These are phyloP conservation scores for Fusarium longipes DNA, from an alignment of 2,329 filamentous ascomycete genomes.

Conservation along the genomic window DNA sequence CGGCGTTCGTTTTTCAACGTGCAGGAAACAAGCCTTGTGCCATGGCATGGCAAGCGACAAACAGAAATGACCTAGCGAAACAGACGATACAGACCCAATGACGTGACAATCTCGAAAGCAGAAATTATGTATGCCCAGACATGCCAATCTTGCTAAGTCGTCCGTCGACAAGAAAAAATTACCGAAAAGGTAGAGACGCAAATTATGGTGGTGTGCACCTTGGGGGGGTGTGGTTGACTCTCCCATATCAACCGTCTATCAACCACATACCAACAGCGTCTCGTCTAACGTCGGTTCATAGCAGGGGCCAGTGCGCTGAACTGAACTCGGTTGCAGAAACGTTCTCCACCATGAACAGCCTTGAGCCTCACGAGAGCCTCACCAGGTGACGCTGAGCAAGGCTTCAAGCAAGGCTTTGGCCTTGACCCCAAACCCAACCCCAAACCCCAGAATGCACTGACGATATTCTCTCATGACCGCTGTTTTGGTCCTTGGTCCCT, in stretches of 20 bases:
- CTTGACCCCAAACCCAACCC: constrained; percentile 1
- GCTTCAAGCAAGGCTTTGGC: constrained; percentile 28
- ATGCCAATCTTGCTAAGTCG: constrained; percentile 34
- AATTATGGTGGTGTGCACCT: constrained; percentile 31
- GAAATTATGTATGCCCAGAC: constrained; percentile 41
- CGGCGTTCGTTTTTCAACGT: constrained; percentile 4
- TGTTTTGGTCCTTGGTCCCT: constrained; percentile 4
- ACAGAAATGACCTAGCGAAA: constrained; percentile 17
- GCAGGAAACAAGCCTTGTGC: constrained; percentile 30
- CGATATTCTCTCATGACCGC: constrained; percentile 27
- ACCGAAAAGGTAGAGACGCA: constrained; percentile 17
- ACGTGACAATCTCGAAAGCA: constrained; percentile 17
- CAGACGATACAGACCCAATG: constrained; percentile 27
- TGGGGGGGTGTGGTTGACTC: constrained; percentile 9
- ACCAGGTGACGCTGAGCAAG: constrained; percentile 10
- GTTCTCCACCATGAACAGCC: constrained; percentile 30
- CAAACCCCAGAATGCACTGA: constrained; percentile 24
- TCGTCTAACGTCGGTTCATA: constrained; percentile 42
- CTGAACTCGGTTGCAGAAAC: constrained; percentile 18
- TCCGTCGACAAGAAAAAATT: constrained; percentile 25
- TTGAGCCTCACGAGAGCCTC: constrained; percentile 34
- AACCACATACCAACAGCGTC: constrained; percentile 10
- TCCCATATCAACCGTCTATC: constrained; percentile 2
- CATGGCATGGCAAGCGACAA: constrained; percentile 14
- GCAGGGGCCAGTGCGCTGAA: constrained; percentile 21